Percentiles rank a stretch among this genome's conserved stretches.
Conservation (phyloP, 73 alveolate genomes). For the Paramecium primaurelia region DNA sequence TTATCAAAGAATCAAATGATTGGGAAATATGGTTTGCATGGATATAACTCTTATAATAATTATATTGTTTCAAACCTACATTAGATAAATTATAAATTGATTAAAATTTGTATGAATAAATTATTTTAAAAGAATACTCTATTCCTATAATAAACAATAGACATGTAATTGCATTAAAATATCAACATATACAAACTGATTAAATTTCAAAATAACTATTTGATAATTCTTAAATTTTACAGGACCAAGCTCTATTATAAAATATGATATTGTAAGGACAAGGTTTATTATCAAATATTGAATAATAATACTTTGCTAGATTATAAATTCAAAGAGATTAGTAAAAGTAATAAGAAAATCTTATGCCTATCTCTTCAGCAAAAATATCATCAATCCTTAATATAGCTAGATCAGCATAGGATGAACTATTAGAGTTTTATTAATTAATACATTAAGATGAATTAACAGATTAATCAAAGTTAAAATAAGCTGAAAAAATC, state of each 20-base stretch:
- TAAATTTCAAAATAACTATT: background rate
- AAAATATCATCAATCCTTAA: background rate
- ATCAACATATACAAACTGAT: background rate
- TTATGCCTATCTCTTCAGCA: background rate
- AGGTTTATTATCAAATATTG: background rate
- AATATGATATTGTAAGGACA: background rate
- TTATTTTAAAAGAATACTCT: background rate
- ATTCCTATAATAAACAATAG: background rate
- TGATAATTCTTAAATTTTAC: background rate
- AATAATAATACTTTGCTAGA: background rate
- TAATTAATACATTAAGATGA: background rate
- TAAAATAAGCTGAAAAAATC: background rate
- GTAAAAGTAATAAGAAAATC: background rate
- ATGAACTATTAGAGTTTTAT: background rate
- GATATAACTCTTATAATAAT: background rate
- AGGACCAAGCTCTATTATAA: background rate
- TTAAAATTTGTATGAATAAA: background rate
- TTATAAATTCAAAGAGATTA: background rate
- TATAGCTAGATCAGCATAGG: background rate
- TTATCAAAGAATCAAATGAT: slow-evolving; percentile 1
- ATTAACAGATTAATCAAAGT: background rate
- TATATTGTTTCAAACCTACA: background rate
- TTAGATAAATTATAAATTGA: background rate
- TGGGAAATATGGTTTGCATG: slow-evolving; percentile 24
- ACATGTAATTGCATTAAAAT: background rate